phyloP scores from a whole-genome alignment of 179 eudicot species.

The Spergularia azorica region DNA sequence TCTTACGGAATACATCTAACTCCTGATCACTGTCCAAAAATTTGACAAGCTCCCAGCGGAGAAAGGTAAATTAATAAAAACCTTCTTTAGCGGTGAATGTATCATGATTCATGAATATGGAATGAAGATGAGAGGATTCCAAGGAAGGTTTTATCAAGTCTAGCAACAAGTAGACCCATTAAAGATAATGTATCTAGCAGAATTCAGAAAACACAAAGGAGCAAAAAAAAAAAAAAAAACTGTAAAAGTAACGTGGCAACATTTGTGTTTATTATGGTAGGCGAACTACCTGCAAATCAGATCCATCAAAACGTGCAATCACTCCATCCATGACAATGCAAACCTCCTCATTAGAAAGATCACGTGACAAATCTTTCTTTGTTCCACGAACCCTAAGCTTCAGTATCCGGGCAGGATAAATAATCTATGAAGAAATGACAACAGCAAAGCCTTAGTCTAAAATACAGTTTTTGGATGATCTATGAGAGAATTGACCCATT shows the following conservation, averaged over 20 bases:
- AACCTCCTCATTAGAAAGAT: constrained; percentile 82
- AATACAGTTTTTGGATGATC: constrained; percentile 21
- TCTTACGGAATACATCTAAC: too few species aligned
- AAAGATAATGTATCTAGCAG: neutral
- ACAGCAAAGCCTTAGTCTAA: neutral
- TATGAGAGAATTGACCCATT: constrained; percentile 31
- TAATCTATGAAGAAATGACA: constrained; percentile 14
- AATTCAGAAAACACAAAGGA: neutral
- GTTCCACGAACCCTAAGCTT: constrained; percentile 81
- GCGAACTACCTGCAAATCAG: constrained; percentile 70
- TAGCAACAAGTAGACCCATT: neutral
- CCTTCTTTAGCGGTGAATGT: neutral
- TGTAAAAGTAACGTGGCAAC: neutral
- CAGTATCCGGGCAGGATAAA: constrained; percentile 65
- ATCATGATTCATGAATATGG: neutral
- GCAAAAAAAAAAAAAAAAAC: neutral
- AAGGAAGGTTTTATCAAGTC: neutral
- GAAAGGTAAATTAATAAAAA: neutral
- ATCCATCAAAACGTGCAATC: constrained; percentile 89
- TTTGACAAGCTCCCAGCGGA: neutral
- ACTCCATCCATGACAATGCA: constrained; percentile 79
- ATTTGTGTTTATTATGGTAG: neutral
- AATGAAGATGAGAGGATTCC: neutral
- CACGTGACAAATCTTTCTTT: constrained; percentile 64
- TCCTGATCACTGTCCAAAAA: too few species aligned